Evolutionary conservation across 148 eudicot genomes (phyloP).

Genomic region (Nepenthes mirabilis): DNA sequence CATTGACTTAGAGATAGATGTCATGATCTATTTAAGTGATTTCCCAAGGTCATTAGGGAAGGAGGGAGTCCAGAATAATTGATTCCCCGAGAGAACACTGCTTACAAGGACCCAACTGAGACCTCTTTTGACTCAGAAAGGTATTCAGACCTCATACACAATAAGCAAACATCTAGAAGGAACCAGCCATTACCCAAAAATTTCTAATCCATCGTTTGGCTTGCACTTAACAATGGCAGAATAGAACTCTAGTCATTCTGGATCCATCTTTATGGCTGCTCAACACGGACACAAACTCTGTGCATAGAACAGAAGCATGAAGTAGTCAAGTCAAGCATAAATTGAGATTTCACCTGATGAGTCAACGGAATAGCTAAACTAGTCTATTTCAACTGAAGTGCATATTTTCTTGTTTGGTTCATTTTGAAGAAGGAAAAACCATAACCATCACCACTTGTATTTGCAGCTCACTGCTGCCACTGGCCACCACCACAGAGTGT

Average conservation of each 20-base stretch:
- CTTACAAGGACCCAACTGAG: neutral
- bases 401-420: too few relatives aligned
- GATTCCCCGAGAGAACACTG: neutral
- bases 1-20: neutral
- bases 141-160: neutral
- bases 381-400: too few relatives aligned
- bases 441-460: too few relatives aligned
- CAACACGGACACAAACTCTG: constrained; percentile 69
- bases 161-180: neutral
- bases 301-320: constrained; percentile 11
- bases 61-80: constrained; percentile 22
- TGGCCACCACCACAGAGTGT: too few relatives aligned
- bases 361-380: too few relatives aligned
- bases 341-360: neutral
- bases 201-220: constrained; percentile 46
- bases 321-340: constrained; percentile 4
- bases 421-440: too few relatives aligned
- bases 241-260: constrained; percentile 65
- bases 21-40: neutral
- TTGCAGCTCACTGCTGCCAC: too few relatives aligned
- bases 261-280: constrained; percentile 55
- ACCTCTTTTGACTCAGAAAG: neutral
- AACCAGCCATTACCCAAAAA: constrained; percentile 45
- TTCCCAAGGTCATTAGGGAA: neutral
- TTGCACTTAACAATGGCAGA: constrained; percentile 67